Conservation (phyloP, 2,329 filamentous ascomycete genomes). For the Xylariaceae sp. region DNA sequence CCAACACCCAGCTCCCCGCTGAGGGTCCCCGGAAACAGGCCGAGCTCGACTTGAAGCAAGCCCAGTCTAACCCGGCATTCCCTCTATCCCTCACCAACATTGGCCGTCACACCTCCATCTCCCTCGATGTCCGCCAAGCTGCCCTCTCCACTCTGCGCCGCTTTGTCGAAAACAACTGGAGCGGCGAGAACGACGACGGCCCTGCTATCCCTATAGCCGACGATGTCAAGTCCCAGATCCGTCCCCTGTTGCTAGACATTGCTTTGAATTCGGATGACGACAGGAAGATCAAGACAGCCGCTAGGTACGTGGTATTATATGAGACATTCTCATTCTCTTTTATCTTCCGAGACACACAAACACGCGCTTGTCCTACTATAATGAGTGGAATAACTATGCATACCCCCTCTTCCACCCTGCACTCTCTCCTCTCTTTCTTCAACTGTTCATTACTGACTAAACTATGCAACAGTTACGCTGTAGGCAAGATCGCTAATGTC, state of each 20-base stretch:
- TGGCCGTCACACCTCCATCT: conserved; percentile 69
- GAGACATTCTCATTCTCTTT: no score
- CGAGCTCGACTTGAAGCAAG: conserved; percentile 73
- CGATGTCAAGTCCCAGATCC: conserved; percentile 67
- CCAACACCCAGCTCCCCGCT: conserved; percentile 75
- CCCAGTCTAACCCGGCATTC: conserved; percentile 67
- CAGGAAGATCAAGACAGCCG: conserved; percentile 82
- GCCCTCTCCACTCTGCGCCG: conserved; percentile 75
- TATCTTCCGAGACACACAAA: background rate
- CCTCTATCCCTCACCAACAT: conserved; percentile 77
- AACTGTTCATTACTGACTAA: conserved; percentile 7
- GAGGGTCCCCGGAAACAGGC: conserved; percentile 79
- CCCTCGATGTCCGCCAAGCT: conserved; percentile 74
- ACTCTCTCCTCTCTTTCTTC: conserved; percentile 5
- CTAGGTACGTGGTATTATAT: conserved; percentile 68
- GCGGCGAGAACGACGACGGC: conserved; percentile 65
- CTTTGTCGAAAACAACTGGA: conserved; percentile 85
- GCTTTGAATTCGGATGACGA: conserved; percentile 70
- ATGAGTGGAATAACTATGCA: background rate
- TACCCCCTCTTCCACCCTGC: background rate
- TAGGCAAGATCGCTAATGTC: conserved; percentile 88
- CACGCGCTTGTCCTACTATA: conserved; percentile 2
- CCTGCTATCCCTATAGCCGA: conserved; percentile 65
- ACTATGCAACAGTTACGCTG: conserved; percentile 51
- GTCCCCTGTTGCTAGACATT: conserved; percentile 70